Evolutionary conservation across 2,329 filamentous ascomycete species (phyloP).

Genomic region (Beauveria asiatica): DNA sequence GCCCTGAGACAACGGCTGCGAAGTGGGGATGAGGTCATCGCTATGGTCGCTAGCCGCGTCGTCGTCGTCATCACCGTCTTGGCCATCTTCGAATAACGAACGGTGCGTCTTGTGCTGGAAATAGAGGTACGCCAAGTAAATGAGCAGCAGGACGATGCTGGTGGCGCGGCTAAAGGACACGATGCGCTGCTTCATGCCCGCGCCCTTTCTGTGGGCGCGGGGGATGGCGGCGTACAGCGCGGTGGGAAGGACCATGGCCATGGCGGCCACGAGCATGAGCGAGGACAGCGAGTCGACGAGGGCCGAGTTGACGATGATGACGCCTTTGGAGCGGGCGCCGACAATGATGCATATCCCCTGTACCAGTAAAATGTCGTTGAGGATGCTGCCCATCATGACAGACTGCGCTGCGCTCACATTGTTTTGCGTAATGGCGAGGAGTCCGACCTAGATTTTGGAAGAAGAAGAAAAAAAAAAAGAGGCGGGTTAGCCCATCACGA

Average conservation of each 20-base stretch:
- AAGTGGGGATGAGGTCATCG: constrained; percentile 5
- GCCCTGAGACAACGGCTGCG: background rate
- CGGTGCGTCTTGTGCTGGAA: constrained; percentile 15
- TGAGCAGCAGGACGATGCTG: constrained; percentile 10
- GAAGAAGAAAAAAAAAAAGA: no score
- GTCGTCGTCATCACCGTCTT: background rate
- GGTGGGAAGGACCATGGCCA: constrained; percentile 14
- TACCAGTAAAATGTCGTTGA: constrained; percentile 14
- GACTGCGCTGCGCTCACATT: constrained; percentile 13
- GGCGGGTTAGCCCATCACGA: background rate
- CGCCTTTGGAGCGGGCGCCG: constrained; percentile 13
- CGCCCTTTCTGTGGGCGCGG: background rate
- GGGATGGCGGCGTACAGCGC: constrained; percentile 12
- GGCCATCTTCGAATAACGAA: constrained; percentile 9
- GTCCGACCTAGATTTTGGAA: constrained; percentile 6
- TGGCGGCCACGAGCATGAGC: constrained; percentile 14
- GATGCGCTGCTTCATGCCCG: constrained; percentile 10
- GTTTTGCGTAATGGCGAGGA: constrained; percentile 12
- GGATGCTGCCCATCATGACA: constrained; percentile 15
- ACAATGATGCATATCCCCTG: constrained; percentile 14
- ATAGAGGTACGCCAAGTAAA: constrained; percentile 13
- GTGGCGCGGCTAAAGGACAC: constrained; percentile 14
- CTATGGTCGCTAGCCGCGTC: background rate
- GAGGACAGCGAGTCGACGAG: constrained; percentile 14
- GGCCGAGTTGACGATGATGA: constrained; percentile 13